These are phyloP conservation scores for Paralagenidium karlingii DNA, from an alignment of 352 stramenopile species.

Conservation along the genomic window DNA sequence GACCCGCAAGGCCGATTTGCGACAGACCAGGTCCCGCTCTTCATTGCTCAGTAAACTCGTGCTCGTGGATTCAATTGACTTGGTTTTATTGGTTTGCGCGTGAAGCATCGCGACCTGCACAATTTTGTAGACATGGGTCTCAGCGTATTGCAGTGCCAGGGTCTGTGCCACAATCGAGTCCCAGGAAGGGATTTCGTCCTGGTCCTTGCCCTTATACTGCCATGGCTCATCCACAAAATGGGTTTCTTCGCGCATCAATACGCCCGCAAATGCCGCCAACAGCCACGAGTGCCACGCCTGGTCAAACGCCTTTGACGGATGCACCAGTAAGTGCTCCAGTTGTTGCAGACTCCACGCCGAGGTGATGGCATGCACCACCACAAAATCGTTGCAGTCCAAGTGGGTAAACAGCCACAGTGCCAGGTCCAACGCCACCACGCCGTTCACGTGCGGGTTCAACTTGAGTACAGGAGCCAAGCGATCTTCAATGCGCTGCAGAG, in stretches of 20 bases:
- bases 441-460: constrained; percentile 12
- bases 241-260: background rate
- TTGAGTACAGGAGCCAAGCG: too few relatives aligned
- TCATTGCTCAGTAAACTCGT: constrained; percentile 13
- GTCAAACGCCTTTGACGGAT: constrained; percentile 7
- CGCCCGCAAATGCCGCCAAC: constrained; percentile 14
- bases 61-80: background rate
- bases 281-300: constrained; percentile 22
- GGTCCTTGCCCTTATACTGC: constrained; percentile 13
- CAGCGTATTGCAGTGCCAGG: constrained; percentile 19
- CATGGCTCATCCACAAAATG: constrained; percentile 11
- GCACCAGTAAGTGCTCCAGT: constrained; percentile 18
- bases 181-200: constrained; percentile 13
- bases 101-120: constrained; percentile 35
- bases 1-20: constrained; percentile 20
- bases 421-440: constrained; percentile 13
- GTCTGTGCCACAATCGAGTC: constrained; percentile 15
- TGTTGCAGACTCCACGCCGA: constrained; percentile 23
- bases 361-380: constrained; percentile 19
- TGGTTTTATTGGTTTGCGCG: constrained; percentile 5
- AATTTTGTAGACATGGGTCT: constrained; percentile 58
- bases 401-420: constrained; percentile 22
- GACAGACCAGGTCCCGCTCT: constrained; percentile 26
- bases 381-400: constrained; percentile 23
- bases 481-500: constrained; percentile 14